Base-by-base conservation (phyloP, 768 basidiomycete genomes). In the Russula emetica region DNA sequence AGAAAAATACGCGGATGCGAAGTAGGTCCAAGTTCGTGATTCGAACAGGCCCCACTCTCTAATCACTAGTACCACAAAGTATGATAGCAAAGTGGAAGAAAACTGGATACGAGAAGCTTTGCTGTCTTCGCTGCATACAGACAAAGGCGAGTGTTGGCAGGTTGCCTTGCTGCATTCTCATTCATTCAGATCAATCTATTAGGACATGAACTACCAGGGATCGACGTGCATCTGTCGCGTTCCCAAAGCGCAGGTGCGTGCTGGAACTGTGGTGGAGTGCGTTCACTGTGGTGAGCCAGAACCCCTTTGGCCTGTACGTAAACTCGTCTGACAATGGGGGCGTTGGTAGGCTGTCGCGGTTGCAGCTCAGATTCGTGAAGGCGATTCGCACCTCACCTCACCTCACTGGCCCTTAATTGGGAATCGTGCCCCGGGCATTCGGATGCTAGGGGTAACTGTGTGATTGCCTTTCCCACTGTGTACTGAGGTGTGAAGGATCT, bases 61-160 rank as follows among this genome's bases (percentile, higher is more conserved):
- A 30, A 58, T 7, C 22, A 32, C n/a, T 36, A 11, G 24, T 30
- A 11, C 47, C 52, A 11, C 24, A 36, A 32, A 98, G 95, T 72
- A 77, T 98, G 72, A 90, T 99, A 72, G 97, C 97, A 42, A 99
- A 99, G 75, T 99, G 97, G 97, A 98, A 98, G 80, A 99, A 98
- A 77, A 79, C 87, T 14, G 97, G 97, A 6, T 99, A 98, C 74
- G 97, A 98, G 77, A 99, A 98, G 74, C 80, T 99, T 8, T 99
- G 97, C 74, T 99, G 97, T 72, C 77, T 98, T 57, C 81, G 97
- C 51, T 99, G 97, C 75, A 98, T 99, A 61, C 96, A 98, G 76
- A 95, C 94, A 4, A 85, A 84, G 77, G 94, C 89, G 69, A 55
- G 78, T 70, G 55, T 30, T 47, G 10, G 26, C 6, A 42, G n/a